phyloP scores from a whole-genome alignment of 805 yeast genomes.

The Hanseniaspora taiwanica region DNA sequence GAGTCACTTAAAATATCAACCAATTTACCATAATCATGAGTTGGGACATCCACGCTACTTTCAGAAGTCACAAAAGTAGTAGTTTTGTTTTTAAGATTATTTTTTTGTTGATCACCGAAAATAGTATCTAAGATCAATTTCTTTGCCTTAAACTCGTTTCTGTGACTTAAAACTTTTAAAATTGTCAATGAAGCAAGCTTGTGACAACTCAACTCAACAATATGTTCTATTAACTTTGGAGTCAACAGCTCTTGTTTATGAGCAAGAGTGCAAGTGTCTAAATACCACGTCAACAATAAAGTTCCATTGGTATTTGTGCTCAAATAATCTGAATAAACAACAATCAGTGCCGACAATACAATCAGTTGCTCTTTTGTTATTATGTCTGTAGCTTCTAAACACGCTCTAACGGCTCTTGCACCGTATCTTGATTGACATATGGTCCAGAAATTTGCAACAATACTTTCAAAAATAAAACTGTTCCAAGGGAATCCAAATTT shows the following conservation, averaged over 20 bases:
- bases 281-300: conserved; percentile 80
- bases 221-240: conserved; percentile 44
- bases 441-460: conserved; percentile 62
- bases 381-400: conserved; percentile 61
- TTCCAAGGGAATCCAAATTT: conserved; percentile 83
- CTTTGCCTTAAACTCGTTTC: conserved; percentile 52
- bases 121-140: conserved; percentile 48
- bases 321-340: conserved; percentile 63
- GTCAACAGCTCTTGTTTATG: conserved; percentile 56
- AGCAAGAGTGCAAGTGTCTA: conserved; percentile 66
- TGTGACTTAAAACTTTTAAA: conserved; percentile 59
- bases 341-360: conserved; percentile 63
- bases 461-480: conserved; percentile 76
- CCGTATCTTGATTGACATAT: conserved; percentile 87
- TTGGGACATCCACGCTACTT: too few species aligned
- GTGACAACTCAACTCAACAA: conserved; percentile 57
- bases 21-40: conserved; percentile 24
- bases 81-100: too few species aligned
- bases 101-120: conserved; percentile 37
- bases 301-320: conserved; percentile 82
- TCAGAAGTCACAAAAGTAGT: too few species aligned
- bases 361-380: conserved; percentile 55
- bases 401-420: conserved; percentile 87
- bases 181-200: conserved; percentile 77
- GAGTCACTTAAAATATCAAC: conserved; percentile 52